Conservation (phyloP, 768 basidiomycete species). For the Phylloporus sp. region DNA sequence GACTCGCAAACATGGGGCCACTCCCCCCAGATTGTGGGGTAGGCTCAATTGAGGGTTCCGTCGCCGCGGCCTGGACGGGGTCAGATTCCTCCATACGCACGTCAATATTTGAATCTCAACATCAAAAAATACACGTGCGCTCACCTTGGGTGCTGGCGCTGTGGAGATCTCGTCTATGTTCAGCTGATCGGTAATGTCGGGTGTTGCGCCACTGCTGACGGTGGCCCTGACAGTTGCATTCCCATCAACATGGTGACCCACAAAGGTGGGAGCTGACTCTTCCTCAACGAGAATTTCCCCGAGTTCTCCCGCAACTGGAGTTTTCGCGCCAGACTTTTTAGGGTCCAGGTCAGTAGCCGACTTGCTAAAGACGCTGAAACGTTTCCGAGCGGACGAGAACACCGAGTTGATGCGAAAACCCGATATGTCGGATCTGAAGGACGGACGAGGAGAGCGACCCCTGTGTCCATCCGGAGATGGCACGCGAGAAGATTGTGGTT, state of each 20-base stretch:
- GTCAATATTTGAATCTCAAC: constrained; percentile 3
- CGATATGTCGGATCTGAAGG: constrained; percentile 40
- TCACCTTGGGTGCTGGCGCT: constrained; percentile 8
- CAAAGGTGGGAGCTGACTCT: constrained; percentile 30
- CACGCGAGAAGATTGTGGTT: constrained; percentile 27
- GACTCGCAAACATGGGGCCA: too few species aligned
- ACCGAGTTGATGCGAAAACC: constrained; percentile 36
- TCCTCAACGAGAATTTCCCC: constrained; percentile 64
- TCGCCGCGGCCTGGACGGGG: background rate
- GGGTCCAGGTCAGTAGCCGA: constrained; percentile 16
- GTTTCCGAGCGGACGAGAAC: constrained; percentile 49
- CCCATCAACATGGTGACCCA: constrained; percentile 28
- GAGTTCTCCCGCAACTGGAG: constrained; percentile 56
- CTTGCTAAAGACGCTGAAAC: constrained; percentile 57
- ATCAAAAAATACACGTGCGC: background rate
- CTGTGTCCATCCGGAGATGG: constrained; percentile 25
- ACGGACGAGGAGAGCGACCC: constrained; percentile 40
- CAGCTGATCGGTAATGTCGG: constrained; percentile 12
- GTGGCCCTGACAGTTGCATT: constrained; percentile 15
- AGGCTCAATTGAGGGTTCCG: constrained; percentile 18
- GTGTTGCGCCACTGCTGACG: constrained; percentile 20
- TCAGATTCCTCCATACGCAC: constrained; percentile 2
- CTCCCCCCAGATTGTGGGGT: constrained; percentile 8
- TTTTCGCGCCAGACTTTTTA: constrained; percentile 32
- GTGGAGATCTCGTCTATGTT: constrained; percentile 4